Evolutionary conservation across 2,329 filamentous ascomycete species (phyloP), one percentile per base, ranked within the genome.

Genomic region (Alternaria arborescens): DNA sequence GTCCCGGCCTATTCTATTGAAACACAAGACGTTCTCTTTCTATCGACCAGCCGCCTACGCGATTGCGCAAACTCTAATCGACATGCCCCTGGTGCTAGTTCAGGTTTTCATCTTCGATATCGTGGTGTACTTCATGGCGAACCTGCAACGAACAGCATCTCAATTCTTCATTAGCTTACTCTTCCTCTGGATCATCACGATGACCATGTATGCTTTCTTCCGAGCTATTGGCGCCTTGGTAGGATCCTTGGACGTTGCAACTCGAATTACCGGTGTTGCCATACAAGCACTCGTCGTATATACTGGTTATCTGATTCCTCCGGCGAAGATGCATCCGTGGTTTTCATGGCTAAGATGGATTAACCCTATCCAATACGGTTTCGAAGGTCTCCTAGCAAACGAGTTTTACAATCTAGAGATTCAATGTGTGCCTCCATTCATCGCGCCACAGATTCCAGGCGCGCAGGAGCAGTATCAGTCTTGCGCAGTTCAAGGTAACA

Each of bases 21-120:
- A 91, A 73, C 89, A 91, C 76, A 90, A 90, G 71, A 87, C 84
- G 24, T 91, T 90, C 65, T 88, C 87, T 0, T 91, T 91, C 74
- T 90, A 91, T 64, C 86, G 85, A 4, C 87, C 87, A 2, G 81
- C 86, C 0, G 87, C 87, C 18, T 87, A 84, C 48, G 86, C 86
- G 8, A 77, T 88, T 14, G 85, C 86, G 0, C 85, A 87, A 61
- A 86, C 85, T 1, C 79, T 86, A 3, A 82, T 86, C 30, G 85
- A 89, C 67, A 74, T 87, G 1, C 87, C 87, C 0, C 75, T 88
- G 8, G 83, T 88, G 0, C 76, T 88, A 18, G 75, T 88, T 10
- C 86, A 89, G 66, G 85, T 88, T 3, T 67, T 84, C 8, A 76
- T 88, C 5, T 89, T 89, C 70, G 81, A 87, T 61, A 63, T 89